Evolutionary conservation across 106 monocot species (phyloP).

Genomic region (Dactylorhiza incarnata): DNA sequence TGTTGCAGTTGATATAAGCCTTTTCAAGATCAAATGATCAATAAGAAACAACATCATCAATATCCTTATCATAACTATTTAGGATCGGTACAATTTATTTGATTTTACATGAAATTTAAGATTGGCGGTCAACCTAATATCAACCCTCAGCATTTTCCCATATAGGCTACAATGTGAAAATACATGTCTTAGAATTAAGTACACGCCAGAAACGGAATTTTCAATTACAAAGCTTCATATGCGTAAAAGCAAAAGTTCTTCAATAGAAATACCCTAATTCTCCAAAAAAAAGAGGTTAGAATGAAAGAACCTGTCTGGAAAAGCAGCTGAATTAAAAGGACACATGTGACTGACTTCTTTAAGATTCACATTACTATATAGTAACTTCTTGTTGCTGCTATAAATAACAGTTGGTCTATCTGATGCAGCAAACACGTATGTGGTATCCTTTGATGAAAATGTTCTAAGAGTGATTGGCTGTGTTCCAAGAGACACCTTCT

Average conservation of each 20-base stretch:
- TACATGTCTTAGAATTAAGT: too few species aligned
- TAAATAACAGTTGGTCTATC: conserved; percentile 98
- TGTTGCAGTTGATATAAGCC: too few species aligned
- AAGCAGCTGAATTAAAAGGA: conserved; percentile 97
- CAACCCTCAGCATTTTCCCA: too few species aligned
- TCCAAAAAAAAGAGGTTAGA: not conserved
- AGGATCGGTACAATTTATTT: too few species aligned
- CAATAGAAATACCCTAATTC: not conserved
- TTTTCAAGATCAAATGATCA: too few species aligned
- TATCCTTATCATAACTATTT: too few species aligned
- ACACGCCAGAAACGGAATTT: too few species aligned
- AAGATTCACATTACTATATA: conserved; percentile 97
- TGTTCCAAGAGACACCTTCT: conserved; percentile 94
- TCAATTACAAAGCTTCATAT: not conserved
- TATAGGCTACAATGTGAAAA: too few species aligned
- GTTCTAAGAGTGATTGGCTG: conserved; percentile 96
- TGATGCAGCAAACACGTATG: conserved; percentile 93
- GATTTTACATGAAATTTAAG: too few species aligned
- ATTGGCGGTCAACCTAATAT: too few species aligned
- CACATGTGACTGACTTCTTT: conserved; percentile 99
- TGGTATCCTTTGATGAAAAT: conserved; percentile 86
- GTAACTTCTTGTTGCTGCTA: conserved; percentile 97
- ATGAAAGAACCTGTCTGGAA: conserved; percentile 81
- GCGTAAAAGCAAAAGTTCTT: not conserved
- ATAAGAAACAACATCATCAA: too few species aligned